phyloP scores from a whole-genome alignment of 352 stramenopile genomes.

The Salisapilia sapeloensis region DNA sequence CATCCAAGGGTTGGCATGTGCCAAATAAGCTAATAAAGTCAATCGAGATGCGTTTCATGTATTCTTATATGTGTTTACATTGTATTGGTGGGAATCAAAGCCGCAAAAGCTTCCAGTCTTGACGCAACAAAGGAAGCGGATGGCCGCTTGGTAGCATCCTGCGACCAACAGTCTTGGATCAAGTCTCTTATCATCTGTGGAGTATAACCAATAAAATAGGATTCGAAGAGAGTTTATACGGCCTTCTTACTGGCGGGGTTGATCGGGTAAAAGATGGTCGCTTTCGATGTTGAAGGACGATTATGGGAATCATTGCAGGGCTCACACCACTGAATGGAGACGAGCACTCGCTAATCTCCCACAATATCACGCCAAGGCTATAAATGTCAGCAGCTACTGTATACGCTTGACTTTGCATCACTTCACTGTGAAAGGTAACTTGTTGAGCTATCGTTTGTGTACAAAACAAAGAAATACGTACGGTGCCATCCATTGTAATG shows the following conservation, averaged over 20 bases:
- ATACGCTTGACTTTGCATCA: conserved; percentile 44
- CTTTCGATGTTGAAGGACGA: conserved; percentile 47
- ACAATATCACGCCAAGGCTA: conserved; percentile 67
- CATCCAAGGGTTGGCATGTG: conserved; percentile 53
- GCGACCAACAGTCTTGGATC: conserved; percentile 46
- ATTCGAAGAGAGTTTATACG: too few species aligned
- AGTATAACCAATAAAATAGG: too few species aligned
- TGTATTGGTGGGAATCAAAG: conserved; percentile 4
- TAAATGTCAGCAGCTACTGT: conserved; percentile 61
- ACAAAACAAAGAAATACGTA: conserved; percentile 10
- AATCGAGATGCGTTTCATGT: not conserved
- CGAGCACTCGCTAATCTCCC: conserved; percentile 55
- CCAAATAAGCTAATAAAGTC: conserved; percentile 15
- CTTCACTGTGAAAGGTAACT: conserved; percentile 18
- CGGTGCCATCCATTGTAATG: conserved; percentile 75
- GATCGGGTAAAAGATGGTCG: conserved; percentile 31
- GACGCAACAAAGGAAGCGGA: conserved; percentile 18
- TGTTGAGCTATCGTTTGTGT: not conserved
- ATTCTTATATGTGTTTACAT: conserved; percentile 1
- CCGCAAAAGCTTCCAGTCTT: conserved; percentile 20
- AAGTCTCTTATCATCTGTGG: conserved; percentile 34
- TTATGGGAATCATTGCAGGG: conserved; percentile 32
- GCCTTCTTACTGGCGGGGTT: conserved; percentile 31
- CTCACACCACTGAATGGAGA: conserved; percentile 41
- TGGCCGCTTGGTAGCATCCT: conserved; percentile 26